Conservation (phyloP, 768 basidiomycete species). For the Tephrocybe sp. region DNA sequence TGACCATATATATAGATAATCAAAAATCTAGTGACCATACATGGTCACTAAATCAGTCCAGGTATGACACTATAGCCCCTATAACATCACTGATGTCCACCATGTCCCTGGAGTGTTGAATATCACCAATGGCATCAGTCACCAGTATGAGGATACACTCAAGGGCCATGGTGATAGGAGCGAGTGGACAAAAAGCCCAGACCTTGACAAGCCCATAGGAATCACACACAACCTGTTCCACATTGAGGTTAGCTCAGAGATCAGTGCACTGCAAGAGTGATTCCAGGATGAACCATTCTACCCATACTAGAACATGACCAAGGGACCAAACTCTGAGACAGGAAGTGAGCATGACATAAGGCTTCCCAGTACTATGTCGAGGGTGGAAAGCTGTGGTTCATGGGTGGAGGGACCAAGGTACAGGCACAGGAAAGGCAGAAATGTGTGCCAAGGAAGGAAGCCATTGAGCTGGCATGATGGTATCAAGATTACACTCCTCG, state of each 20-base stretch:
- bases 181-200: constrained; percentile 29
- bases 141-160: constrained; percentile 18
- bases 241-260: too few species aligned
- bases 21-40: too few species aligned
- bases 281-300: constrained; percentile 1
- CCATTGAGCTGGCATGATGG: constrained; percentile 35
- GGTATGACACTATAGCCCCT: too few species aligned
- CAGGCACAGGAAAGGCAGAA: constrained; percentile 21
- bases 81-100: constrained; percentile 22
- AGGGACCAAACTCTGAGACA: constrained; percentile 1
- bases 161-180: constrained; percentile 23
- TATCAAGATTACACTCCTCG: constrained; percentile 28
- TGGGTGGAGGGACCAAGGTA: constrained; percentile 16
- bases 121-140: constrained; percentile 29
- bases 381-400: constrained; percentile 25
- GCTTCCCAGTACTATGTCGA: constrained; percentile 26
- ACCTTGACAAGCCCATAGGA: constrained; percentile 21
- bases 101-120: constrained; percentile 24
- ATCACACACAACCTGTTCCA: constrained; percentile 15
- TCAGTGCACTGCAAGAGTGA: constrained; percentile 5
- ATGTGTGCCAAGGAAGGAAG: constrained; percentile 28
- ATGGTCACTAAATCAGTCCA: too few species aligned
- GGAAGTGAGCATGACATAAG: constrained; percentile 21
- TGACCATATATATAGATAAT: too few species aligned
- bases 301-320: neutral